These are phyloP conservation scores for Pelargonium nanum DNA, from an alignment of 345 rosid genomes.

Conservation along the genomic window DNA sequence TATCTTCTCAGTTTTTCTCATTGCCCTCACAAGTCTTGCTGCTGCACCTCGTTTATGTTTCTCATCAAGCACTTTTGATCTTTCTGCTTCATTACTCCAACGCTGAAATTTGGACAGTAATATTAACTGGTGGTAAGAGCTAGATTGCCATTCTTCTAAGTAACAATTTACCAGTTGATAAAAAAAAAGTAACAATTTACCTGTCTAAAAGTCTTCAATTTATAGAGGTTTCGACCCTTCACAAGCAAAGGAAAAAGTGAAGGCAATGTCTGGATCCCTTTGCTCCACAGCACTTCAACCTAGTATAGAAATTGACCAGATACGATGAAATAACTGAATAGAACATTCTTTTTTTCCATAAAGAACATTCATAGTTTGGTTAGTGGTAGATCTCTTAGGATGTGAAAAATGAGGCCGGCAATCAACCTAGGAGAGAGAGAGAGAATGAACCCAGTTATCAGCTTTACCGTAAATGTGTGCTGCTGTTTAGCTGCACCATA, in stretches of 20 bases:
- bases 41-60: slow-evolving; percentile 52
- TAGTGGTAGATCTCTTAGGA: too few species aligned
- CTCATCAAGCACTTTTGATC: slow-evolving; percentile 38
- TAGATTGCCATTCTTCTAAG: too few species aligned
- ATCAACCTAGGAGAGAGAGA: too few species aligned
- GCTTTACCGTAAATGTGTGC: slow-evolving; percentile 57
- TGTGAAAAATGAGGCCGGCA: background rate
- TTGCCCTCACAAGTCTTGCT: slow-evolving; percentile 40
- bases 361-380: too few species aligned
- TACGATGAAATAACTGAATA: too few species aligned
- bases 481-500: slow-evolving; percentile 67
- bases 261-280: slow-evolving; percentile 37
- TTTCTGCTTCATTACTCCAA: slow-evolving; percentile 45
- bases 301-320: slow-evolving; percentile 11
- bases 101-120: slow-evolving; percentile 19
- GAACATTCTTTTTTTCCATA: too few species aligned
- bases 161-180: too few species aligned
- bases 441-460: background rate
- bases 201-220: slow-evolving; percentile 46
- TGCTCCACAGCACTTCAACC: slow-evolving; percentile 65
- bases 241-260: slow-evolving; percentile 53
- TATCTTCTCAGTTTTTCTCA: slow-evolving; percentile 23
- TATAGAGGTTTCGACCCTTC: slow-evolving; percentile 59
- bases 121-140: slow-evolving; percentile 8
- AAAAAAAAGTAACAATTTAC: slow-evolving; percentile 14